These are phyloP conservation scores for Ascochyta fabae DNA, from an alignment of 2,329 filamentous ascomycete species.

Conservation along the genomic window DNA sequence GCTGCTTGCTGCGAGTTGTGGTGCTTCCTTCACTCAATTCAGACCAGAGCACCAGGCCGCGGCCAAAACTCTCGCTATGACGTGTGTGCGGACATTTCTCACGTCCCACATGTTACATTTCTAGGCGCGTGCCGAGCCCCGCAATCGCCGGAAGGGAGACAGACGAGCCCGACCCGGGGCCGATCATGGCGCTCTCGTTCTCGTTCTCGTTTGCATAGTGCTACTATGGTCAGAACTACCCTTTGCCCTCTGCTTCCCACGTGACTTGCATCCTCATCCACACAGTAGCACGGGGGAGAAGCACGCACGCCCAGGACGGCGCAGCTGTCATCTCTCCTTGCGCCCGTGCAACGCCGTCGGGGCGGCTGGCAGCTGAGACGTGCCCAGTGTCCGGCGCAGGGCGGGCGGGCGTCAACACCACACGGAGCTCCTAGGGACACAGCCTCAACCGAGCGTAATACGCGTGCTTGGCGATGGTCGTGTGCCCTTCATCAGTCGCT, in stretches of 20 bases:
- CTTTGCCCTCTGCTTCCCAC: not conserved
- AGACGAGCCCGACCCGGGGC: not conserved
- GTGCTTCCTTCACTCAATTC: not conserved
- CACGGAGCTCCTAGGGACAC: constrained; percentile 10
- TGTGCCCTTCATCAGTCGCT: constrained; percentile 15
- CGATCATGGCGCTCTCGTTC: constrained; percentile 4
- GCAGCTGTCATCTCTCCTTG: constrained; percentile 5
- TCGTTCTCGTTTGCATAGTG: no score
- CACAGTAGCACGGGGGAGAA: no score
- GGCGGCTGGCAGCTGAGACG: constrained; percentile 16
- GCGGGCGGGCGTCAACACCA: constrained; percentile 8
- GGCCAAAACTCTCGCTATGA: constrained; percentile 11
- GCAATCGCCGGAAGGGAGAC: constrained; percentile 3
- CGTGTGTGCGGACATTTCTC: constrained; percentile 20
- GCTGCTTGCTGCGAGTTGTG: not conserved
- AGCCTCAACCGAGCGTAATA: constrained; percentile 13
- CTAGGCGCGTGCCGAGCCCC: constrained; percentile 7
- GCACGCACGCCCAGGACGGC: not conserved
- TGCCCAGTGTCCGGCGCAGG: constrained; percentile 11
- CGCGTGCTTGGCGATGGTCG: constrained; percentile 14
- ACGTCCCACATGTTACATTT: not conserved
- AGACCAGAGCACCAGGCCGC: not conserved
- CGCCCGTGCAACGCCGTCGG: constrained; percentile 8
- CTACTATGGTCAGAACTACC: no score
- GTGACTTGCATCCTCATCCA: not conserved